Evolutionary conservation across 257 asterid genomes (phyloP).

Genomic region (Fraxinus quadrangulata): DNA sequence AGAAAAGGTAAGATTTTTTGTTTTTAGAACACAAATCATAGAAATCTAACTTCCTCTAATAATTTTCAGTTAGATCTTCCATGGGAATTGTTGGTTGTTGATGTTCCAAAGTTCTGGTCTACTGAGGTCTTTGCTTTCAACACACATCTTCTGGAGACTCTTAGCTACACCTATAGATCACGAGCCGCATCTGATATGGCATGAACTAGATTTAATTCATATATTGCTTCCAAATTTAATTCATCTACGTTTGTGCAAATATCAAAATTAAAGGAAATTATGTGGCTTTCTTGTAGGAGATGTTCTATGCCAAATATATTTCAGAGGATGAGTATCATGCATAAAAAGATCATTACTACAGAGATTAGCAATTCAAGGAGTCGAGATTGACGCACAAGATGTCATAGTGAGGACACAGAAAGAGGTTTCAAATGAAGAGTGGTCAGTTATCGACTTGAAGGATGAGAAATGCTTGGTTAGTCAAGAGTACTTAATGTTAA

Average conservation of each 20-base stretch:
- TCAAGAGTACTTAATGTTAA: constrained; percentile 31
- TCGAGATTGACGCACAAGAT: constrained; percentile 78
- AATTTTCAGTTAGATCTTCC: no score
- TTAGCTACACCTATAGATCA: constrained; percentile 50
- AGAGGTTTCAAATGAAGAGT: constrained; percentile 53
- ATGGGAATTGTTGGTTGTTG: no score
- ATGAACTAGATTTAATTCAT: background rate
- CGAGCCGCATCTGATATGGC: constrained; percentile 39
- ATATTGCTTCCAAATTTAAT: no score
- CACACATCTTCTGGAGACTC: constrained; percentile 58
- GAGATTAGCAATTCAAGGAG: constrained; percentile 91
- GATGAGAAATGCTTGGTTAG: constrained; percentile 42
- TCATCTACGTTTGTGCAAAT: background rate
- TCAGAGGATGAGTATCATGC: constrained; percentile 83
- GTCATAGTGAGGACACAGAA: constrained; percentile 49
- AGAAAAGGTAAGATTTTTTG: no score
- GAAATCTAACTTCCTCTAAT: no score
- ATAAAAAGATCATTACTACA: constrained; percentile 80
- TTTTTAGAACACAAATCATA: no score
- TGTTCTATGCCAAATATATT: constrained; percentile 75
- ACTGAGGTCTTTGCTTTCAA: constrained; percentile 80
- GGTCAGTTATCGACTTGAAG: constrained; percentile 74
- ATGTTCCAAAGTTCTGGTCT: no score
- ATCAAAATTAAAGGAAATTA: background rate
- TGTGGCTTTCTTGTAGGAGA: constrained; percentile 46